Evolutionary conservation across 1,284 basidiomycete genomes (phyloP).

Genomic region (Puccinia triticina): DNA sequence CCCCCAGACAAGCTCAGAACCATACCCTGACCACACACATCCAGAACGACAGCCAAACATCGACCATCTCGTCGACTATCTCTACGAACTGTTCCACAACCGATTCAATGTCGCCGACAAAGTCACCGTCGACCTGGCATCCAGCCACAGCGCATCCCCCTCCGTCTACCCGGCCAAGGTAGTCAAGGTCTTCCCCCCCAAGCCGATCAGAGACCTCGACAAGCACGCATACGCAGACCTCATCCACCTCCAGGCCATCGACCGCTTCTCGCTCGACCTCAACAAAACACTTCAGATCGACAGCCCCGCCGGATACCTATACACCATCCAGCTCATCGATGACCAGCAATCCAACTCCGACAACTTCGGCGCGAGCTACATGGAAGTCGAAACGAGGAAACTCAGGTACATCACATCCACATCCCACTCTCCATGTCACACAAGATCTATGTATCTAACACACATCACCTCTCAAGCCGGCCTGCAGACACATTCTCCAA

Average conservation of each 20-base stretch:
- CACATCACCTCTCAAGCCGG: conserved; percentile 8
- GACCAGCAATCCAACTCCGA: conserved; percentile 22
- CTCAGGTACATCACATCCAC: conserved; percentile 7
- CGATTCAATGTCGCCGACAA: conserved; percentile 36
- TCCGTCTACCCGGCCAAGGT: conserved; percentile 34
- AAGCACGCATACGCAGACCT: conserved; percentile 28
- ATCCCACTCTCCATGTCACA: background rate
- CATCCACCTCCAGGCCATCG: conserved; percentile 23
- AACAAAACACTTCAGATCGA: conserved; percentile 17
- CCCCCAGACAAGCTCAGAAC: no score
- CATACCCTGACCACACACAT: background rate
- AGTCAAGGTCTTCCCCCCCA: conserved; percentile 35
- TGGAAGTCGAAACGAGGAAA: conserved; percentile 48
- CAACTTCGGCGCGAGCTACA: conserved; percentile 34
- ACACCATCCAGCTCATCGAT: conserved; percentile 48
- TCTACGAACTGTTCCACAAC: conserved; percentile 31
- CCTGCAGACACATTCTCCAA: conserved; percentile 40
- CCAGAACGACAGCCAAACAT: conserved; percentile 21
- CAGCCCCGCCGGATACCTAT: conserved; percentile 12
- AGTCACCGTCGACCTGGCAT: conserved; percentile 31
- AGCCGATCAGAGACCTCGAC: conserved; percentile 8
- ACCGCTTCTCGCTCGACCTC: conserved; percentile 20
- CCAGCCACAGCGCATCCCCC: conserved; percentile 29
- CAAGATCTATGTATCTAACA: no score
- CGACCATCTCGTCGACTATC: conserved; percentile 25